Conservation (phyloP, 805 yeast genomes). For the Schizosaccharomyces octosporus region DNA sequence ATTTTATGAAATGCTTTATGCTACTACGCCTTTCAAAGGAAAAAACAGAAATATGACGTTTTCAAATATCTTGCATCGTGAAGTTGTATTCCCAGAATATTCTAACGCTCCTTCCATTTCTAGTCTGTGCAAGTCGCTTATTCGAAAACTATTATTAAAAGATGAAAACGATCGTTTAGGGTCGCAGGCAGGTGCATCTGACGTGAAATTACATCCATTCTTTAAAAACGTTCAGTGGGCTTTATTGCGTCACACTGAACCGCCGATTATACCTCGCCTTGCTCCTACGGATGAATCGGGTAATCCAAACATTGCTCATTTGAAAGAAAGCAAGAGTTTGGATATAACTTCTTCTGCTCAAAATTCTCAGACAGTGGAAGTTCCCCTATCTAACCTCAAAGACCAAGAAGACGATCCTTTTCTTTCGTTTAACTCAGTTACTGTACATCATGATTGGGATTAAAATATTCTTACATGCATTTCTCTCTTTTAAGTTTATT, state of each 20-base stretch:
- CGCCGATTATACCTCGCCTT: slow-evolving; percentile 83
- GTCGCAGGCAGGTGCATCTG: slow-evolving; percentile 83
- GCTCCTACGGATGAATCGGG: slow-evolving; percentile 24
- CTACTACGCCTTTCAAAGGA: slow-evolving; percentile 93
- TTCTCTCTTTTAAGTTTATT: not conserved
- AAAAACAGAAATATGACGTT: slow-evolving; percentile 70
- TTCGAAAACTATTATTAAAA: slow-evolving; percentile 60
- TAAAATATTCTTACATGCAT: not conserved
- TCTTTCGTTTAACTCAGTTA: slow-evolving; percentile 62
- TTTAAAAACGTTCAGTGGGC: slow-evolving; percentile 94
- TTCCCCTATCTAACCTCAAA: not conserved
- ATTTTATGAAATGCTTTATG: slow-evolving; percentile 81
- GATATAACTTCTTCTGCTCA: slow-evolving; percentile 11
- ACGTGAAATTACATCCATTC: slow-evolving; percentile 70
- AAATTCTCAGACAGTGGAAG: slow-evolving; percentile 2
- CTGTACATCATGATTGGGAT: slow-evolving; percentile 38
- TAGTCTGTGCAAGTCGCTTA: slow-evolving; percentile 51
- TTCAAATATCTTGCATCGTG: slow-evolving; percentile 61
- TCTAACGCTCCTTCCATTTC: slow-evolving; percentile 22
- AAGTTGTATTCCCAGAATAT: slow-evolving; percentile 51
- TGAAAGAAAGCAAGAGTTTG: slow-evolving; percentile 13
- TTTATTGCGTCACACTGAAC: slow-evolving; percentile 65
- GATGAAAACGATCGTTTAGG: slow-evolving; percentile 80
- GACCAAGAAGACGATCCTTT: slow-evolving; percentile 37
- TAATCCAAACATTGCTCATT: slow-evolving; percentile 7